Evolutionary conservation across 2,329 filamentous ascomycete species (phyloP).

Genomic region (Pseudogymnoascus pannorum): DNA sequence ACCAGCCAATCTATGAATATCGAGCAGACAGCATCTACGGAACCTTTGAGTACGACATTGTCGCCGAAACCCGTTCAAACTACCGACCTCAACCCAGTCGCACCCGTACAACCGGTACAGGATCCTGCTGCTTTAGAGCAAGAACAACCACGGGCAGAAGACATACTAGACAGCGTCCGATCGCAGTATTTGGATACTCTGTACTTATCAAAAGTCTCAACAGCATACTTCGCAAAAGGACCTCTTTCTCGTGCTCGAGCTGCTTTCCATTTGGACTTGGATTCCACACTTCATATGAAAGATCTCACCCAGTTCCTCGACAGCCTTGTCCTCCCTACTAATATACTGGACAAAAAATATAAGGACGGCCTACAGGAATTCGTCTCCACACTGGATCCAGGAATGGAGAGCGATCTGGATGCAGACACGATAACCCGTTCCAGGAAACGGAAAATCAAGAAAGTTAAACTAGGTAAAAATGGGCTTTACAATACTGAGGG

Average conservation of each 20-base stretch:
- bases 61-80: background rate
- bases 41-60: background rate
- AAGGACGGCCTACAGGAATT: conserved; percentile 60
- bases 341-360: conserved; percentile 72
- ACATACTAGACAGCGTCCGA: conserved; percentile 34
- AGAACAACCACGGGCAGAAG: conserved; percentile 16
- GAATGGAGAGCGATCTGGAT: conserved; percentile 40
- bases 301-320: conserved; percentile 64
- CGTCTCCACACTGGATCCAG: conserved; percentile 48
- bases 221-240: conserved; percentile 80
- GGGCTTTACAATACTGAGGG: conserved; percentile 63
- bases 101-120: background rate
- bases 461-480: conserved; percentile 59
- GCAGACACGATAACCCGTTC: conserved; percentile 38
- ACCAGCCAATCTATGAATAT: conserved; percentile 12
- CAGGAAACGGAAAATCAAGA: conserved; percentile 51
- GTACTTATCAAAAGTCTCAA: conserved; percentile 62
- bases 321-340: conserved; percentile 56
- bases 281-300: conserved; percentile 51
- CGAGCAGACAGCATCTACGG: background rate
- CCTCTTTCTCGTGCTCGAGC: conserved; percentile 68
- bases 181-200: conserved; percentile 52
- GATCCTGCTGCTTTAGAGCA: background rate
- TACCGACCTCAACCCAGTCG: background rate
- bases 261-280: conserved; percentile 57